Conservation (phyloP, 2,329 filamentous ascomycete genomes). For the Magnaporthales sp. region DNA sequence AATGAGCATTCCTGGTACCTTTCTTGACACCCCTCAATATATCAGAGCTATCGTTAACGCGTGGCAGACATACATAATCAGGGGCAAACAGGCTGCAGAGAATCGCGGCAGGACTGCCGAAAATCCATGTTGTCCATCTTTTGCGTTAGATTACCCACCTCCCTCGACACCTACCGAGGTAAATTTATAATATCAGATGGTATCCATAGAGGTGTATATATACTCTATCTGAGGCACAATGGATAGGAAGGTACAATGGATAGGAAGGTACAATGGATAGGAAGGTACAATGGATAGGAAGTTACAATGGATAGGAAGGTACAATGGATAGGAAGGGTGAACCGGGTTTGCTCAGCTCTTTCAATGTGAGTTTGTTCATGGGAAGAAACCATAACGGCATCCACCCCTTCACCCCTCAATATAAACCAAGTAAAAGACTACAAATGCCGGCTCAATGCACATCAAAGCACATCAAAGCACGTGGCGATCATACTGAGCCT, state of each 20-base stretch:
- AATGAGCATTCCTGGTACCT: neutral
- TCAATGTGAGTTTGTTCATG: neutral
- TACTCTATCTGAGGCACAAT: too few relatives aligned
- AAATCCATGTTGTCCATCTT: neutral
- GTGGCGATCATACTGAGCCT: neutral
- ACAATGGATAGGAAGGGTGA: too few relatives aligned
- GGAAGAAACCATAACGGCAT: neutral
- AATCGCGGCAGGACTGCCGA: neutral
- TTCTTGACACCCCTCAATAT: neutral
- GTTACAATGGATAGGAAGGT: too few relatives aligned
- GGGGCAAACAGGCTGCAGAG: slow-evolving; percentile 4
- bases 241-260: too few relatives aligned
- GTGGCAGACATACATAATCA: slow-evolving; percentile 1
- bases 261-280: too few relatives aligned
- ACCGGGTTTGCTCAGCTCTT: too few relatives aligned
- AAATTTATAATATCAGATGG: neutral
- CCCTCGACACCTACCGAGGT: neutral
- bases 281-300: too few relatives aligned
- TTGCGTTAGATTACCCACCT: neutral
- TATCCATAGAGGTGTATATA: too few relatives aligned
- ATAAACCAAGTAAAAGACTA: neutral
- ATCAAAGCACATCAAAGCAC: too few relatives aligned
- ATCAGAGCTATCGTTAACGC: neutral
- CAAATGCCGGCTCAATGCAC: neutral
- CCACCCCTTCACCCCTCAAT: too few relatives aligned